Evolutionary conservation across 768 basidiomycete genomes (phyloP), one percentile per base, ranked within the genome.

Genomic region (Bullera alba): DNA sequence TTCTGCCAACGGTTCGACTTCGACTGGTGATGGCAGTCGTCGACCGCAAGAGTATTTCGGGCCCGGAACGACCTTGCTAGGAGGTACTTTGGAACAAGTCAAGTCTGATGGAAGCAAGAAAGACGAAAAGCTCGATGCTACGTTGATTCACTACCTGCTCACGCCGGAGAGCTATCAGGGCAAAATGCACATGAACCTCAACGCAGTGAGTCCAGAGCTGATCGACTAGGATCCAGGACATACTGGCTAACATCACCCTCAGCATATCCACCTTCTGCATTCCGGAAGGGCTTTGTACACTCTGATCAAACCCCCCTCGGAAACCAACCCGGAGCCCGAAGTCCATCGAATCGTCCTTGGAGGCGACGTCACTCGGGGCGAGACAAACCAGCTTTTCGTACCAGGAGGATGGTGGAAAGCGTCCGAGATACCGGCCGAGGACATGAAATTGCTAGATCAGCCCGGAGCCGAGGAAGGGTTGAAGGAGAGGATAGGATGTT

Each of bases 351-450:
- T 60, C 28, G 46, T 79, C 17, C 75, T 81, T 59, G 79, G 79
- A 8, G 50, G 74, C 1, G 71, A 80, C 64, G 52, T 60, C 8
- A 64, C 63, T 0, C 70, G 69, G 0, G 77, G 78, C 2, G 80
- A 81, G 63, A 67, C 72, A 1, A 74, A 76, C 4, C 76, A 77
- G 65, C 72, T 81, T 12, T 66, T 80, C 55, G 51, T 77, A 19
- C 61, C 65, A 7, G 58, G 56, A n/a, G 72, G 69, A 59, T 72
- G 71, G 61, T 73, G 70, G 71, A 69, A 70, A 48, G 74, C 71
- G 3, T 59, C 57, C 35, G 70, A 75, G 42, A 56, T 72, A 25
- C 73, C 66, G 2, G 50, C 60, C 5, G 71, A 74, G 42, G 73
- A 71, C 51, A 48, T 70, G 2, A 14, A 44, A 4, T 22, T 60